Base-by-base conservation (phyloP, 2,329 filamentous ascomycete genomes). In the Penicillium hesseltinei region DNA sequence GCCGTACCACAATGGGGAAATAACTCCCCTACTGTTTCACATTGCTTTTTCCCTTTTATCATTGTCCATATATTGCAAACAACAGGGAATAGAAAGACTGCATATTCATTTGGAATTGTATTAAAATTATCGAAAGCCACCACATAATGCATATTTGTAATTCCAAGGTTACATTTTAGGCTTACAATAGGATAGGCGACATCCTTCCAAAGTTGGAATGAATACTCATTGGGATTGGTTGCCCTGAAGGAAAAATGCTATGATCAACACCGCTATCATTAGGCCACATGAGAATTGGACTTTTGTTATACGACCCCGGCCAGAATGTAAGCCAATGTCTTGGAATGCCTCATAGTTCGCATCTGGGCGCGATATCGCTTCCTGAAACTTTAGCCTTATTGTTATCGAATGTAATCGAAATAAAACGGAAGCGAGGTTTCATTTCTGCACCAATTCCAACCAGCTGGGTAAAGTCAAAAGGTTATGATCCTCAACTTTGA, bases 1-100 rank as follows among this genome's bases (percentile, higher is more conserved):
- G 58, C 64, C 64, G 61, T 58, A 40, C 63, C 62, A 60, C 33
- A 47, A 58, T 56, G 61, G 55, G 53, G 59, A 52, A 53, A 63
- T 54, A 53, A 52, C 52, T 56, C 44, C 19, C n/a, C 61, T 62
- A 44, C 27, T 44, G 60, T 65, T 47, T 62, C 58, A 61, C 8
- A 50, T 63, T 63, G 35, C 55, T 54, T 59, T 48, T 43, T 44
- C 15, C 17, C 39, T 38, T 5, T 40, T 47, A 19, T 38, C 13
- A 35, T 29, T 48, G 39, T 31, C 13, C 5, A 48, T 31, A 19
- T 36, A 49, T 21, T 51, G 4, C 8, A 35, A 23, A 15, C 29
- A 33, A 13, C 17, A 33, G 21, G 11, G 21, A 52, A 15, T 29
- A 45, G 21, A 17, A 31, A 19, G 29, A 27, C 7, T 57, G 19